These are phyloP conservation scores for Cyclocybe aegerita DNA, from an alignment of 768 basidiomycete genomes.

Conservation along the genomic window DNA sequence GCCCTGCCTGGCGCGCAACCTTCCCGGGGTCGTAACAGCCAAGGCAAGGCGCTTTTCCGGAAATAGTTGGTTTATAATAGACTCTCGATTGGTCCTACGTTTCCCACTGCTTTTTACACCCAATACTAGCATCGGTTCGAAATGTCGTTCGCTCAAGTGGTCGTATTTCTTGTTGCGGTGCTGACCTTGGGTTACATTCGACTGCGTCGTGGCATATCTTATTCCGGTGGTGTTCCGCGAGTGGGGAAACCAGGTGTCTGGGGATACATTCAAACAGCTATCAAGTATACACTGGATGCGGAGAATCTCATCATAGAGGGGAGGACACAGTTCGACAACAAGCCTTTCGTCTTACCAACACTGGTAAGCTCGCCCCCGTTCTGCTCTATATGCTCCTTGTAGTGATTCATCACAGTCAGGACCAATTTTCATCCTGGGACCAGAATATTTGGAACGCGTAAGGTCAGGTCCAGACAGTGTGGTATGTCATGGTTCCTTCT, in stretches of 20 bases:
- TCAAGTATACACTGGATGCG: constrained; percentile 30
- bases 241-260: constrained; percentile 31
- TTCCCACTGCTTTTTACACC: too few species aligned
- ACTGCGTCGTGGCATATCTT: constrained; percentile 24
- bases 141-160: constrained; percentile 14
- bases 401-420: constrained; percentile 22
- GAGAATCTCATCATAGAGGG: constrained; percentile 29
- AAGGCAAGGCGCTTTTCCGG: too few species aligned
- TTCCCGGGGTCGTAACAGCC: too few species aligned
- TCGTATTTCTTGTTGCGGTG: constrained; percentile 14
- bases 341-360: constrained; percentile 35
- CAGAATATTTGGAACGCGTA: constrained; percentile 29
- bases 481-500: constrained; percentile 18
- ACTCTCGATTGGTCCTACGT: too few species aligned
- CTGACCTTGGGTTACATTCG: constrained; percentile 22
- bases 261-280: constrained; percentile 34
- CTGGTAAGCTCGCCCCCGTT: constrained; percentile 18
- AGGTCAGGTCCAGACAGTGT: constrained; percentile 31
- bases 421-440: constrained; percentile 31
- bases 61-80: too few species aligned
- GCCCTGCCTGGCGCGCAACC: too few species aligned
- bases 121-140: too few species aligned
- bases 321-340: constrained; percentile 23
- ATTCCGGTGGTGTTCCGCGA: constrained; percentile 30
- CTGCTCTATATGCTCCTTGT: neutral